A percentile compares a stretch with the other conserved stretches of the same genome.
phyloP scores from a whole-genome alignment of 2,329 filamentous ascomycete species.

The Taxawa tesnikishii region DNA sequence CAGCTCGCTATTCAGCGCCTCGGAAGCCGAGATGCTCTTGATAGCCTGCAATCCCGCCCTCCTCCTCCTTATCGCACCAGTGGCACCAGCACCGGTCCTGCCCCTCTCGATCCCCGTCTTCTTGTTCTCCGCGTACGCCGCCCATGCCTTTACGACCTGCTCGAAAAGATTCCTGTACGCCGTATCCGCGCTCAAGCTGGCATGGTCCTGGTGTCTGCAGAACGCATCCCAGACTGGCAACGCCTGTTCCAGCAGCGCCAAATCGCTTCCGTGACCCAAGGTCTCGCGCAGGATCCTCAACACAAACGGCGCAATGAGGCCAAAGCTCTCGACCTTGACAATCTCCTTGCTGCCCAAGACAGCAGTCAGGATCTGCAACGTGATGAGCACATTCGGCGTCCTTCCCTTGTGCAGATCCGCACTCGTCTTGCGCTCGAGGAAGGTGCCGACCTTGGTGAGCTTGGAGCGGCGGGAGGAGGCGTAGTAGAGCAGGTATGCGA shows the following conservation, averaged over 20 bases:
- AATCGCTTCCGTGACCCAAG: constrained; percentile 64
- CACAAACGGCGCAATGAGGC: constrained; percentile 74
- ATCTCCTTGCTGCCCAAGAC: constrained; percentile 65
- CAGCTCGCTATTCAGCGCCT: constrained; percentile 62
- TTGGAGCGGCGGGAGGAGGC: constrained; percentile 88
- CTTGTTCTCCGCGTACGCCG: constrained; percentile 61
- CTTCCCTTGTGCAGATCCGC: constrained; percentile 81
- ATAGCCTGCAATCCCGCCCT: constrained; percentile 53
- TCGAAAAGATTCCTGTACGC: constrained; percentile 74
- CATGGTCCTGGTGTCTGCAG: constrained; percentile 77
- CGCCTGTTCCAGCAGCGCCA: constrained; percentile 86
- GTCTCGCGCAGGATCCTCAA: constrained; percentile 75
- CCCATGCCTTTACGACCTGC: constrained; percentile 67
- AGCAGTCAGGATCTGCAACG: constrained; percentile 79
- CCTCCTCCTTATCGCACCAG: constrained; percentile 55
- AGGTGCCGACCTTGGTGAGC: constrained; percentile 88
- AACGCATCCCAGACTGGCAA: constrained; percentile 78
- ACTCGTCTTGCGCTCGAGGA: constrained; percentile 86
- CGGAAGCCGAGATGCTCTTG: constrained; percentile 67
- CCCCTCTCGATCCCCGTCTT: constrained; percentile 18
- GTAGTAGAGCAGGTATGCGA: constrained; percentile 95
- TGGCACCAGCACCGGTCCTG: constrained; percentile 36
- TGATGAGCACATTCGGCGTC: constrained; percentile 80
- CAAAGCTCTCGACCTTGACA: constrained; percentile 57
- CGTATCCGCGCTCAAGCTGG: constrained; percentile 74